Evolutionary conservation across 2,329 filamentous ascomycete genomes (phyloP).

Genomic region (Penicillium sp.): DNA sequence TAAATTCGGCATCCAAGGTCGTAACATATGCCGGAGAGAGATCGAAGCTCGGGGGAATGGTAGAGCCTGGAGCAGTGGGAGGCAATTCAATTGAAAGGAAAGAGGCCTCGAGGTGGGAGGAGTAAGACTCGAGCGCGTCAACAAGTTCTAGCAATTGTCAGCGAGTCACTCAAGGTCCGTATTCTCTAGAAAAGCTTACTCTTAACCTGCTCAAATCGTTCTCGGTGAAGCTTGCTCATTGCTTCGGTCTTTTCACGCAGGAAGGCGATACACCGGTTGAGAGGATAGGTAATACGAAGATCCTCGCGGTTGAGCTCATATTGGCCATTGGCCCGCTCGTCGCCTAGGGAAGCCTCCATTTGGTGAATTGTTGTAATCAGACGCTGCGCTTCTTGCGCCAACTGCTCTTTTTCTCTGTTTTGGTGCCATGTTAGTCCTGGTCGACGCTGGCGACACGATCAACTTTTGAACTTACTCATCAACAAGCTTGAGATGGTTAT

Average conservation of each 20-base stretch:
- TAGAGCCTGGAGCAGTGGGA: slow-evolving; percentile 69
- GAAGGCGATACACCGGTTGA: slow-evolving; percentile 68
- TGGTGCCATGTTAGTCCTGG: neutral
- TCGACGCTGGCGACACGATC: neutral
- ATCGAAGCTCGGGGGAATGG: slow-evolving; percentile 77
- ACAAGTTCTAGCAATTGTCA: slow-evolving; percentile 65
- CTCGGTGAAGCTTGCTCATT: slow-evolving; percentile 74
- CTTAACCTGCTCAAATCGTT: slow-evolving; percentile 91
- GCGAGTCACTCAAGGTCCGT: slow-evolving; percentile 2
- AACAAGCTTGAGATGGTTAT: slow-evolving; percentile 81
- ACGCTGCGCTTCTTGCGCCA: slow-evolving; percentile 82
- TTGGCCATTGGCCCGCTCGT: slow-evolving; percentile 59
- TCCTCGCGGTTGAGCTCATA: slow-evolving; percentile 60
- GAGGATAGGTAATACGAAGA: slow-evolving; percentile 74
- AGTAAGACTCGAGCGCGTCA: slow-evolving; percentile 89
- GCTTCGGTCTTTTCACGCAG: slow-evolving; percentile 82
- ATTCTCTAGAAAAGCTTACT: slow-evolving; percentile 53
- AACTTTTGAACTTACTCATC: slow-evolving; percentile 49
- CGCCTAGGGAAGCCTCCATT: slow-evolving; percentile 86
- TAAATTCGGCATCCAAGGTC: slow-evolving; percentile 83
- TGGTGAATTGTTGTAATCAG: slow-evolving; percentile 82
- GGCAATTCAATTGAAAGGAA: slow-evolving; percentile 83
- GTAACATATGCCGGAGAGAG: slow-evolving; percentile 86
- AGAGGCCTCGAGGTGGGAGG: slow-evolving; percentile 83
- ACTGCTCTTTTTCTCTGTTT: slow-evolving; percentile 71